Evolutionary conservation across 495 filamentous ascomycete species (phyloP), one percentile per base, ranked within the genome.

Genomic region (Podospora conica): DNA sequence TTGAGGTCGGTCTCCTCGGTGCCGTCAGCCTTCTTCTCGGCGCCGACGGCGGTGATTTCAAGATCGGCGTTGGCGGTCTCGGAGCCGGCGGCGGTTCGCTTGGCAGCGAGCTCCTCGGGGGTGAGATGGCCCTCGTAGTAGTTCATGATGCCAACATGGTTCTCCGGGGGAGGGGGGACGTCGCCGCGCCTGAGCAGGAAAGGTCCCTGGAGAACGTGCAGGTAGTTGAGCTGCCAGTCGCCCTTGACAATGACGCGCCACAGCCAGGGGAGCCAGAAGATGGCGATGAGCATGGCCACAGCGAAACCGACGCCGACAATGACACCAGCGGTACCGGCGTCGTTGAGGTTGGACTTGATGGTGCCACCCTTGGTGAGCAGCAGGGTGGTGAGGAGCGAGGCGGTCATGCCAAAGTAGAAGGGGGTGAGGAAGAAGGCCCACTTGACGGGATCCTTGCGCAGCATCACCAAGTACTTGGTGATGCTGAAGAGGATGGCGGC

Each of bases 261-360:
- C 69, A 89, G 74, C 74, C 82, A 91, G 5, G 87, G 87, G 28
- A 87, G 68, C 76, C 90, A 83, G 77, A 89, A 90, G 68, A 83
- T 68, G 69, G 78, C 73, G 27, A 81, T 70, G 55, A 90, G 59
- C 57, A 82, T 22, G 27, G 82, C 81, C 53, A 84, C 82, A 28
- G 78, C 87, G 58, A 79, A 77, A 67, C 87, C 83, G 22, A 85
- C 82, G 53, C 83, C 86, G 48, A 90, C 68, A 64, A 89, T 84
- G 64, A 84, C 81, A 15, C 83, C 88, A 15, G 71, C 79, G 18
- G 82, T 78, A 58, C 81, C 82, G 40, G 80, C 79, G 24, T 80
- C 80, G 21, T 75, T 80, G 15, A 86, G 70, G 66, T 68, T 71
- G 61, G 76, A 74, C 67, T 63, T 76, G 75, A 60, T 77, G 75